These are phyloP conservation scores for Tulasnella sp. DNA, from an alignment of 768 basidiomycete species.

Conservation along the genomic window DNA sequence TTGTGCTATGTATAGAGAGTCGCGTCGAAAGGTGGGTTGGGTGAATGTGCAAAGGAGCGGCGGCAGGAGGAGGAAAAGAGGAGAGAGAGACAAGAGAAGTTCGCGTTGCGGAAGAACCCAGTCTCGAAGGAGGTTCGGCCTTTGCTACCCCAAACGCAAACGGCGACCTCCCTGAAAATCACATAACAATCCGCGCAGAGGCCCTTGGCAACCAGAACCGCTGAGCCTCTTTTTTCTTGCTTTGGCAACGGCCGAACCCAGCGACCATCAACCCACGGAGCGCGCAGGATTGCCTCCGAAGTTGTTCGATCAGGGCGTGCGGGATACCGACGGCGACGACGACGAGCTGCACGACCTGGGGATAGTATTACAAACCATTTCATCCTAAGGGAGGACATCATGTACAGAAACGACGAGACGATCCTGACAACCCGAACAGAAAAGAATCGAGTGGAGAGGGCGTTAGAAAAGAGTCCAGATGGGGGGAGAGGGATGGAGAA, in stretches of 20 bases:
- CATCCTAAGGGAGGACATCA: not conserved
- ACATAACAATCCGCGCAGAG: not conserved
- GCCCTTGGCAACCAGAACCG: slow-evolving; percentile 32
- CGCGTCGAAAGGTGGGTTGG: slow-evolving; percentile 19
- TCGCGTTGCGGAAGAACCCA: slow-evolving; percentile 34
- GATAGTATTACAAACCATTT: not conserved
- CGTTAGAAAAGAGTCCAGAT: not conserved
- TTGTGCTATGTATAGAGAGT: slow-evolving; percentile 15
- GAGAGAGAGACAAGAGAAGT: slow-evolving; percentile 35
- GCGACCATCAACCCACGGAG: not conserved
- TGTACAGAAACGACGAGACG: not conserved
- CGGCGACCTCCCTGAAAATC: slow-evolving; percentile 24
- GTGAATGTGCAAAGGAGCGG: slow-evolving; percentile 32
- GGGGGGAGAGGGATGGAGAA: not conserved
- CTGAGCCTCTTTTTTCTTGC: slow-evolving; percentile 33
- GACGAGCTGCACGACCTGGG: not conserved
- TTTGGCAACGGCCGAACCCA: not conserved
- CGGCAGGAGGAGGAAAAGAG: slow-evolving; percentile 32
- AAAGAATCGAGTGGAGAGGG: not conserved
- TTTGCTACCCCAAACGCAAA: slow-evolving; percentile 28
- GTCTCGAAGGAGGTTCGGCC: not conserved
- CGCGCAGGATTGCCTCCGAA: not conserved
- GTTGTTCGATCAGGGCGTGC: not conserved
- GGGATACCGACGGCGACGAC: not conserved
- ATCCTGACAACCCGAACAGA: not conserved